phyloP scores from a whole-genome alignment of 2,329 filamentous ascomycete genomes.

The Chaetomium sp. region DNA sequence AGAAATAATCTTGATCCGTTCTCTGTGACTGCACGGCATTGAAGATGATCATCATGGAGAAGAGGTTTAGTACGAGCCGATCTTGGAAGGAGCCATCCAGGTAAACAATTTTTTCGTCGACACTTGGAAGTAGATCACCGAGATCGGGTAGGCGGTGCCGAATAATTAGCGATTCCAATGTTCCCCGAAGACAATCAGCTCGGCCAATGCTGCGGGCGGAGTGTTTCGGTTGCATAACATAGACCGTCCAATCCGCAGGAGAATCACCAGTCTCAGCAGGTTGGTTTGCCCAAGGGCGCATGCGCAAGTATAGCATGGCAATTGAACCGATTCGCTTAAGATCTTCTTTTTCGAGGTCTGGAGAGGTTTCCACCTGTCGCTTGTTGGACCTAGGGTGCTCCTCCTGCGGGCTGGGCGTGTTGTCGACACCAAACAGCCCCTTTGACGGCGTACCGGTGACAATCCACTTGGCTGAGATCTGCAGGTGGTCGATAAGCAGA shows the following conservation, averaged over 20 bases:
- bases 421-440: slow-evolving; percentile 69
- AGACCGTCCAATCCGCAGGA: slow-evolving; percentile 62
- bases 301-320: slow-evolving; percentile 64
- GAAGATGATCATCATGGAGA: slow-evolving; percentile 74
- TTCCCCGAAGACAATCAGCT: slow-evolving; percentile 57
- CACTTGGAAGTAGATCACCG: slow-evolving; percentile 59
- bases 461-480: slow-evolving; percentile 73
- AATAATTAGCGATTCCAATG: slow-evolving; percentile 73
- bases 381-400: neutral
- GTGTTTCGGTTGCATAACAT: slow-evolving; percentile 57
- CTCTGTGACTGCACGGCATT: slow-evolving; percentile 87
- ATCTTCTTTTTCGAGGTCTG: slow-evolving; percentile 53
- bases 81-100: slow-evolving; percentile 82
- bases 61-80: slow-evolving; percentile 74
- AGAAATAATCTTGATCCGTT: slow-evolving; percentile 79
- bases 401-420: slow-evolving; percentile 12
- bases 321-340: slow-evolving; percentile 60
- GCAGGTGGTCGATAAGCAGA: slow-evolving; percentile 45
- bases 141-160: slow-evolving; percentile 72
- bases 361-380: slow-evolving; percentile 31
- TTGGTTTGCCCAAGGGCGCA: slow-evolving; percentile 71
- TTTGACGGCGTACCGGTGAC: slow-evolving; percentile 86
- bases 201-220: slow-evolving; percentile 47
- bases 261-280: slow-evolving; percentile 47
- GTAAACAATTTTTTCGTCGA: slow-evolving; percentile 64